These are phyloP conservation scores for Crataegus laevigata DNA, from an alignment of 306 rosid species.

Conservation along the genomic window DNA sequence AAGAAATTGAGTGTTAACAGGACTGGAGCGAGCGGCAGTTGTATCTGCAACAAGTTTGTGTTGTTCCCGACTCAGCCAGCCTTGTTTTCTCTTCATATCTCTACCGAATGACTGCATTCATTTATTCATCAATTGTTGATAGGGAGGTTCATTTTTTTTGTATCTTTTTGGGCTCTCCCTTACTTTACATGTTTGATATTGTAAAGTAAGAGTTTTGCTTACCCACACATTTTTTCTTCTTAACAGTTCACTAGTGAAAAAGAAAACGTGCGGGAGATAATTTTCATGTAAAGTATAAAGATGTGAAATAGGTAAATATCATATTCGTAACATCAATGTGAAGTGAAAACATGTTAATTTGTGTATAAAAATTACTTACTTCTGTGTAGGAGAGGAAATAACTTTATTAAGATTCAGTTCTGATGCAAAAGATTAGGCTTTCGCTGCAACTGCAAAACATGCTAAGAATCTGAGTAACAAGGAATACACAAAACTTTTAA, in stretches of 20 bases:
- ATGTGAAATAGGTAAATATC: constrained; percentile 18
- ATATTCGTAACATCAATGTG: not conserved
- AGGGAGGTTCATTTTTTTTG: constrained; percentile 17
- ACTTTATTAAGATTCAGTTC: too few species aligned
- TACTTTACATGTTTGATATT: constrained; percentile 24
- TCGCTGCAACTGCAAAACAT: too few species aligned
- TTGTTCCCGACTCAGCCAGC: constrained; percentile 2
- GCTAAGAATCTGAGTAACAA: too few species aligned
- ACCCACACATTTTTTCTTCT: too few species aligned
- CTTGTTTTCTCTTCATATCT: constrained; percentile 9
- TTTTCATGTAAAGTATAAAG: not conserved
- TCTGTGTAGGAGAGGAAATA: not conserved
- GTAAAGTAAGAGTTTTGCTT: not conserved
- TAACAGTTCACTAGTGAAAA: too few species aligned
- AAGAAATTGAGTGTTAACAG: constrained; percentile 2
- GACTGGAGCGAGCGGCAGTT: not conserved
- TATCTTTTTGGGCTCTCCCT: not conserved
- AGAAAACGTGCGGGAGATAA: too few species aligned
- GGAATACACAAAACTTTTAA: too few species aligned
- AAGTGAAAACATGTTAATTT: not conserved
- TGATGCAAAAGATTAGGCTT: too few species aligned
- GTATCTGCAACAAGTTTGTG: constrained; percentile 4
- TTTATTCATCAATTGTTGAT: constrained; percentile 14
- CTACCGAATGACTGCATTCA: not conserved
- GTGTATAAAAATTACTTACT: not conserved